Percentiles rank a stretch among this genome's conserved stretches.
Conservation (phyloP, 83 land plant species). For the Larix sibirica region DNA sequence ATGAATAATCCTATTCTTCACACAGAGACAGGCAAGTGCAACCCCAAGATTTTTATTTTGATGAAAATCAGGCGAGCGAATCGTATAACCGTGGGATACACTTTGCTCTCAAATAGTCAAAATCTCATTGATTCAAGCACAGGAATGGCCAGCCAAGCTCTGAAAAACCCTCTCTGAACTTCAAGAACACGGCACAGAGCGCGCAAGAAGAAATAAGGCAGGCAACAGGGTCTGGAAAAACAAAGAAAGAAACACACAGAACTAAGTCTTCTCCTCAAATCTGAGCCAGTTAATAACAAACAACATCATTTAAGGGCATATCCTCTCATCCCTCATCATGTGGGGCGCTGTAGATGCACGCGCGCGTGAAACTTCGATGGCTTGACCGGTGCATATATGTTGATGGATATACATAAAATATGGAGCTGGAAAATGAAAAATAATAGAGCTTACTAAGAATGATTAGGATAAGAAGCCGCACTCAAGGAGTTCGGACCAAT, state of each 20-base stretch:
- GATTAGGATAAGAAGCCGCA: conserved; percentile 9
- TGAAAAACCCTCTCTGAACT: neutral
- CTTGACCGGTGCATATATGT: neutral
- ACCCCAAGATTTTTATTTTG: too few relatives aligned
- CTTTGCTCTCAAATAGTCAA: too few relatives aligned
- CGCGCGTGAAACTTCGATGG: conserved; percentile 4
- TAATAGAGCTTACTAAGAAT: neutral
- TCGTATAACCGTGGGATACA: too few relatives aligned
- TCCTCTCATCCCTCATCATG: neutral
- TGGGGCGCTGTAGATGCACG: conserved; percentile 15
- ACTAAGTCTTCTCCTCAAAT: neutral
- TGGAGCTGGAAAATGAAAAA: neutral
- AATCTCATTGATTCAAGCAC: too few relatives aligned
- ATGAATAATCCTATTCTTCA: neutral
- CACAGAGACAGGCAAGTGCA: too few relatives aligned
- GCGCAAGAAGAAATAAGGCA: neutral
- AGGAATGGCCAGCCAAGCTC: neutral
- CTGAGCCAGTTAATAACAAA: too few relatives aligned
- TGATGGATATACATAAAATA: neutral
- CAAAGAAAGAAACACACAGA: neutral
- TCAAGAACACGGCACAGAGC: neutral
- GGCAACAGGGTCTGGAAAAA: neutral
- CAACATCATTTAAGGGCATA: neutral
- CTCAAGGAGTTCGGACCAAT: conserved; percentile 11
- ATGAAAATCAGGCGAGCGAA: too few relatives aligned